A percentile compares a stretch with the other conserved stretches of the same genome.
These are phyloP conservation scores for Allium cepa DNA, from an alignment of 106 monocot genomes.

Conservation along the genomic window DNA sequence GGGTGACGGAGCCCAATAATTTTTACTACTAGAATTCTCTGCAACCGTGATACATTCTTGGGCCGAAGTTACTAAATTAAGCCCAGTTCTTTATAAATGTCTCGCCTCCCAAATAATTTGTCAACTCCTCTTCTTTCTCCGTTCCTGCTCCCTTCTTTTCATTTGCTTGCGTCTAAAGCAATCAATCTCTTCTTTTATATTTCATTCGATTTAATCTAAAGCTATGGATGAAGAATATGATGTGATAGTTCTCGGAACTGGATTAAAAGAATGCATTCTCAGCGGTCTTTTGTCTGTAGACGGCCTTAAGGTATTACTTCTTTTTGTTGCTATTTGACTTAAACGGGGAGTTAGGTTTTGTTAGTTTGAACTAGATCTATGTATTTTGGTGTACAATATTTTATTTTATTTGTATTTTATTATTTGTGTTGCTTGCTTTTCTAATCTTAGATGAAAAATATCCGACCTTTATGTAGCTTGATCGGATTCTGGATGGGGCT, in stretches of 20 bases:
- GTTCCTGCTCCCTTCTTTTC: not conserved
- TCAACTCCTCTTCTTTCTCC: constrained; percentile 9
- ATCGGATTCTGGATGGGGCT: too few relatives aligned
- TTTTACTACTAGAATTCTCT: too few relatives aligned
- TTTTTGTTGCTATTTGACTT: constrained; percentile 2
- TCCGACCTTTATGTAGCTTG: too few relatives aligned
- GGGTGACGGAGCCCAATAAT: too few relatives aligned
- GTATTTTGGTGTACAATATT: not conserved
- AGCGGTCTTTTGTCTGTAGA: constrained; percentile 92
- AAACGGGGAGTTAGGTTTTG: not conserved
- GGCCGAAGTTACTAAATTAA: too few relatives aligned
- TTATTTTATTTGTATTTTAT: too few relatives aligned
- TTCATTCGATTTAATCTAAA: not conserved
- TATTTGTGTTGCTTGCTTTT: too few relatives aligned
- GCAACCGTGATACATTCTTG: too few relatives aligned
- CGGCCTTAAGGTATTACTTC: constrained; percentile 63
- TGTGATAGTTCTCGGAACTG: constrained; percentile 85
- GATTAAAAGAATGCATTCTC: constrained; percentile 93
- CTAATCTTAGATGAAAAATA: too few relatives aligned
- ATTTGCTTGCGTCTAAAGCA: not conserved
- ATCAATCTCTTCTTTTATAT: not conserved
- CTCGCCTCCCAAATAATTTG: not conserved
- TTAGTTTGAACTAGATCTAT: constrained; percentile 3
- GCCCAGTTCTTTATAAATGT: too few relatives aligned
- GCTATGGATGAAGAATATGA: constrained; percentile 93